Base-by-base conservation (phyloP, 768 basidiomycete genomes). In the Phylloporus scabripes region DNA sequence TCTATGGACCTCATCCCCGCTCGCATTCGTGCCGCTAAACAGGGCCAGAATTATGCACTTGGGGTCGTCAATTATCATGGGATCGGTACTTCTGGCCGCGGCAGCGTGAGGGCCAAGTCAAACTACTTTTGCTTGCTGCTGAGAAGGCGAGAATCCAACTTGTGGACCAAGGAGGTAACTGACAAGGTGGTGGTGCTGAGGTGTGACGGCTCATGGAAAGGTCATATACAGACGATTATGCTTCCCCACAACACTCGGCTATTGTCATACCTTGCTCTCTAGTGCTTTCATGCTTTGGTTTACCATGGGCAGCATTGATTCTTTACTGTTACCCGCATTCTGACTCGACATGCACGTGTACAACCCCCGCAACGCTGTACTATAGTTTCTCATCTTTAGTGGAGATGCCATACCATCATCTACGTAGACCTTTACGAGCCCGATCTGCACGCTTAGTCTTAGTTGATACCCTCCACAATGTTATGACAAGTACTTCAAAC, bases 11-110 rank as follows among this genome's bases (percentile, higher is more conserved):
- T 42, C 33, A 48, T 23, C 12, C 7, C 31, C 4, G 14, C 9
- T 26, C 48, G 40, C 11, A 33, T 48, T n/a, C 32, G 40, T n/a
- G 18, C 41, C 1, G 41, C 40, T 9, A 48, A 28, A 18, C 40
- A 17, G 6, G 33, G 40, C 34, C 31, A 20, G 20, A 36, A 1
- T 10, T 26, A 48, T 20, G 48, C 32, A 5, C 48, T 48, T 17
- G 48, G 48, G 4, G 40, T 48, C 14, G 26, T 48, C 33, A 48
- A 48, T 10, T 42, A 42, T 11, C 41, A 42, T 32, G 41, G 33
- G 8, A 24, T 48, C 1, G 39, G 29, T 21, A 6, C 10, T 7
- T 24, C 11, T 15, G 18, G 20, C 4, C 31, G 18, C 11, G 46
- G 46, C 6, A 12, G 29, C 20, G 46, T 42, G 5, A 48, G 41